These are phyloP conservation scores for Phaeosphaeriaceae sp. DNA, from an alignment of 2,329 filamentous ascomycete genomes.

Conservation along the genomic window DNA sequence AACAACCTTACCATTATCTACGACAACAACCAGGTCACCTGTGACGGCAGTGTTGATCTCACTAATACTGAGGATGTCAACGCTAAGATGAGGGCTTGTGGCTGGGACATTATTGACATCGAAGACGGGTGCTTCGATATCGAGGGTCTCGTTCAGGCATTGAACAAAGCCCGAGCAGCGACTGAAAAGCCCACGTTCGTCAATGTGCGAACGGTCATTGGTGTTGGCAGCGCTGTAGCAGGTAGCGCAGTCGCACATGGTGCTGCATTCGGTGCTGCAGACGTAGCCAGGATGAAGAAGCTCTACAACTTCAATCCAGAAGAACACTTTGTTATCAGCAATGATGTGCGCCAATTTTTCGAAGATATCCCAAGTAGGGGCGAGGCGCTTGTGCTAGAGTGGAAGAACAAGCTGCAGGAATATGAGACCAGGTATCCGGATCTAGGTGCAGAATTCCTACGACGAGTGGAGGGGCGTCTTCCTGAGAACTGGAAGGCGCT, in stretches of 20 bases:
- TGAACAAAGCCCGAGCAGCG: slow-evolving; percentile 54
- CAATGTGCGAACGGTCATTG: slow-evolving; percentile 65
- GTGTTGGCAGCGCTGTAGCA: slow-evolving; percentile 56
- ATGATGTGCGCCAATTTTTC: slow-evolving; percentile 62
- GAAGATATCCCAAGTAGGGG: slow-evolving; percentile 56
- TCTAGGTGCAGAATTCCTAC: slow-evolving; percentile 57
- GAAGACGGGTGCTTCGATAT: slow-evolving; percentile 61
- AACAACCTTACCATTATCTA: slow-evolving; percentile 66
- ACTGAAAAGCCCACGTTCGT: slow-evolving; percentile 63
- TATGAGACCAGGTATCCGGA: slow-evolving; percentile 59
- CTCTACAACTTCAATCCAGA: slow-evolving; percentile 60
- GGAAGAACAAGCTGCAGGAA: slow-evolving; percentile 54
- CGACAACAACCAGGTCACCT: slow-evolving; percentile 68
- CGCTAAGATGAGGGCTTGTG: slow-evolving; percentile 63
- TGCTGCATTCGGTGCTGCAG: slow-evolving; percentile 62
- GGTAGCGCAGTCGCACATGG: slow-evolving; percentile 64
- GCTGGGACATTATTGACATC: slow-evolving; percentile 64
- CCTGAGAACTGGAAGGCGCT: slow-evolving; percentile 57
- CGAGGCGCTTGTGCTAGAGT: slow-evolving; percentile 55
- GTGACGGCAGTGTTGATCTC: slow-evolving; percentile 63
- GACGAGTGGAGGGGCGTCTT: slow-evolving; percentile 57
- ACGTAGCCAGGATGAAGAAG: slow-evolving; percentile 66
- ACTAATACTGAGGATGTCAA: slow-evolving; percentile 65
- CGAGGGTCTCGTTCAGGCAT: slow-evolving; percentile 55
- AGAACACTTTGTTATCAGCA: slow-evolving; percentile 54